phyloP scores from a whole-genome alignment of 2,329 filamentous ascomycete genomes.

The Paracoccidioides brasiliensis region DNA sequence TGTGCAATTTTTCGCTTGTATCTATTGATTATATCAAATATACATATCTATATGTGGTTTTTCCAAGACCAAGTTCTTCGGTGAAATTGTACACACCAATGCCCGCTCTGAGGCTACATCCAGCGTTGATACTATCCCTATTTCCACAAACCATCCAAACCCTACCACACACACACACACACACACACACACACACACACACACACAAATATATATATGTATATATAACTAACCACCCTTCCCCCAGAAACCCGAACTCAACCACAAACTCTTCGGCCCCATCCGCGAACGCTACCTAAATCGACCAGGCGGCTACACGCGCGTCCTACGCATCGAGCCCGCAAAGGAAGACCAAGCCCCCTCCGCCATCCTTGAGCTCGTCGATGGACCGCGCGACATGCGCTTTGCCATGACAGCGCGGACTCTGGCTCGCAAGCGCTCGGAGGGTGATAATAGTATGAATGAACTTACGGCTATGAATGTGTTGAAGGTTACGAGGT shows the following conservation, averaged over 20 bases:
- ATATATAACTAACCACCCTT: not conserved
- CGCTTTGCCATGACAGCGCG: slow-evolving; percentile 89
- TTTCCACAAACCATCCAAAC: no score
- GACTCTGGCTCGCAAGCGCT: slow-evolving; percentile 52
- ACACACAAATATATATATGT: no score
- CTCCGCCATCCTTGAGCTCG: slow-evolving; percentile 83
- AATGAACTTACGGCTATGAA: slow-evolving; percentile 66
- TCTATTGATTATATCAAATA: not conserved
- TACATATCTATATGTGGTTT: not conserved
- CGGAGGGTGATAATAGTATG: slow-evolving; percentile 42
- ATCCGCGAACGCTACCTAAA: slow-evolving; percentile 65
- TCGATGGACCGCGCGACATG: slow-evolving; percentile 88
- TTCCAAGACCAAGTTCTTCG: not conserved
- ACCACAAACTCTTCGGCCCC: slow-evolving; percentile 80
- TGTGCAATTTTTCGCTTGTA: slow-evolving; percentile 20
- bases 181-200: not conserved
- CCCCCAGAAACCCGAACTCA: slow-evolving; percentile 27
- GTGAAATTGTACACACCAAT: no score
- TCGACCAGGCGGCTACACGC: slow-evolving; percentile 85
- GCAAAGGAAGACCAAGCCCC: slow-evolving; percentile 76
- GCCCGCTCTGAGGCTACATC: no score
- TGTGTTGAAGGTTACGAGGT: slow-evolving; percentile 69
- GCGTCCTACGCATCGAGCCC: slow-evolving; percentile 83
- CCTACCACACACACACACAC: not conserved
- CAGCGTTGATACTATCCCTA: no score